Evolutionary conservation across 345 rosid genomes (phyloP).

Genomic region (Sisymbrium altissimum): DNA sequence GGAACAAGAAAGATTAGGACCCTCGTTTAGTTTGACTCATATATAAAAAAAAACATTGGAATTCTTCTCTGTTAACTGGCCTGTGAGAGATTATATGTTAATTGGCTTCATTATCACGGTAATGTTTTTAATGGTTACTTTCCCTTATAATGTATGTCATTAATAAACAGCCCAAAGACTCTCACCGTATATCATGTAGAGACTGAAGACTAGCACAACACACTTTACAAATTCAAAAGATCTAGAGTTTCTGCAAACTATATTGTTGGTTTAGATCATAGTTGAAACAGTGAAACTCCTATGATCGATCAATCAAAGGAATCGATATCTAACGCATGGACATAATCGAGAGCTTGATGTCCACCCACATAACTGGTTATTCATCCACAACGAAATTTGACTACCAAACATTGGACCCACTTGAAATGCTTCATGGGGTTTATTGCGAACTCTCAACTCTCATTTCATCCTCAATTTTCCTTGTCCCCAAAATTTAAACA

Average conservation of each 20-base stretch:
- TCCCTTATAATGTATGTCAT: background rate
- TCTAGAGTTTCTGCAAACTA: background rate
- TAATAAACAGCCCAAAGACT: background rate
- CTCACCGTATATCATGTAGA: background rate
- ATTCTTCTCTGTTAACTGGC: too few species aligned
- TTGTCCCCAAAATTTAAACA: conserved; percentile 28
- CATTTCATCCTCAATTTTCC: background rate
- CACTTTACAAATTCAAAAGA: background rate
- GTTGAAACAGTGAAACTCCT: conserved; percentile 1
- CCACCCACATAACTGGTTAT: conserved; percentile 8
- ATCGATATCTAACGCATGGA: background rate
- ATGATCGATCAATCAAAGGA: background rate
- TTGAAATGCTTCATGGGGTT: conserved; percentile 17
- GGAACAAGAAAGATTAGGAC: too few species aligned
- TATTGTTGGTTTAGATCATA: background rate
- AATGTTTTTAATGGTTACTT: background rate
- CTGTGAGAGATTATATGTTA: background rate
- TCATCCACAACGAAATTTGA: conserved; percentile 14
- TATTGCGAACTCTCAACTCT: background rate
- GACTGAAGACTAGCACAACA: background rate
- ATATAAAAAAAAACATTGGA: too few species aligned
- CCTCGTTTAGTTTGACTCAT: too few species aligned
- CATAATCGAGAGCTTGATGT: background rate
- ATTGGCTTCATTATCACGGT: background rate
- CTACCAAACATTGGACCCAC: conserved; percentile 31